Conservation (phyloP, 345 rosid species). For the Luvunga scandens region DNA sequence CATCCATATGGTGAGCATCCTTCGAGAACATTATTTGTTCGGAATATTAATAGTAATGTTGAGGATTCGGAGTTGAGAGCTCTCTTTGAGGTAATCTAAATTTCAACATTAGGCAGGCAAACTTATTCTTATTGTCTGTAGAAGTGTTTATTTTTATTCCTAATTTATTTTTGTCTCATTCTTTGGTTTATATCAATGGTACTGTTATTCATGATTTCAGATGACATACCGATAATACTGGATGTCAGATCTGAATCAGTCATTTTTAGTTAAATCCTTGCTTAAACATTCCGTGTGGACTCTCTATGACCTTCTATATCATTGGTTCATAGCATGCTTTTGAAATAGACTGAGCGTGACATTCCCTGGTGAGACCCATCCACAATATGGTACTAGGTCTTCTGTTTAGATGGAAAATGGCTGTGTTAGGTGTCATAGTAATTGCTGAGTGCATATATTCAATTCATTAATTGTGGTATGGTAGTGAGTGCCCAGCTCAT, state of each 20-base stretch:
- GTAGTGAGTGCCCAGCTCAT: neutral
- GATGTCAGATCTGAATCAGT: neutral
- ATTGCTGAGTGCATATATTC: neutral
- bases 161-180: neutral
- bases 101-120: conserved; percentile 6
- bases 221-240: neutral
- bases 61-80: conserved; percentile 59
- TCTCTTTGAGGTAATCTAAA: conserved; percentile 57
- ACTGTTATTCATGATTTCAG: neutral
- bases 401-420: neutral
- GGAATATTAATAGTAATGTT: conserved; percentile 71
- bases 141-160: neutral
- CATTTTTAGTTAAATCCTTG: neutral
- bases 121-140: neutral
- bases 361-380: neutral
- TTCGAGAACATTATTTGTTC: conserved; percentile 74
- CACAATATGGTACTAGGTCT: neutral
- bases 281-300: neutral
- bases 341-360: neutral
- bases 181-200: neutral
- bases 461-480: neutral
- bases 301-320: neutral
- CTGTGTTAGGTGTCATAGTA: neutral
- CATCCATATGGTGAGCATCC: conserved; percentile 86
- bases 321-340: neutral